Evolutionary conservation across 2,329 filamentous ascomycete species (phyloP).

Genomic region (Arthrobotrys entomopaga): DNA sequence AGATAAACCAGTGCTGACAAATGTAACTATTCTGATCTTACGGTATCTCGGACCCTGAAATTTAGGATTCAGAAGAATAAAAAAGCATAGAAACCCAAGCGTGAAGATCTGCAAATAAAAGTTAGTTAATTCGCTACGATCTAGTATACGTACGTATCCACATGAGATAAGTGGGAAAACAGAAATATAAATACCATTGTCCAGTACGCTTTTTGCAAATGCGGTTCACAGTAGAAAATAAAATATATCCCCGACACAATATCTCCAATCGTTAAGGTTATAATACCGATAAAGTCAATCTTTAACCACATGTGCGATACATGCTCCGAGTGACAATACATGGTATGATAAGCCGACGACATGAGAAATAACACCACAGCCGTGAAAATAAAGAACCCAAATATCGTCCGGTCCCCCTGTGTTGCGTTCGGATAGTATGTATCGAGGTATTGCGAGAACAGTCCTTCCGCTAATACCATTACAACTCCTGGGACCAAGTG

Average conservation of each 20-base stretch:
- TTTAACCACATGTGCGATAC: slow-evolving; percentile 62
- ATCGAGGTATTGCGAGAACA: slow-evolving; percentile 56
- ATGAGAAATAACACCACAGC: slow-evolving; percentile 62
- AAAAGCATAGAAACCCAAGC: slow-evolving; percentile 60
- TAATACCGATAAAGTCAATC: slow-evolving; percentile 62
- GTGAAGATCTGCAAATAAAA: slow-evolving; percentile 60
- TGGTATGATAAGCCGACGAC: slow-evolving; percentile 63
- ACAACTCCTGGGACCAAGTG: slow-evolving; percentile 65
- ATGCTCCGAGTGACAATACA: slow-evolving; percentile 63
- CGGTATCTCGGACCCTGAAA: slow-evolving; percentile 62
- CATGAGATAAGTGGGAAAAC: too few relatives aligned
- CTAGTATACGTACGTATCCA: too few relatives aligned
- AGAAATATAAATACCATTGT: slow-evolving; percentile 59
- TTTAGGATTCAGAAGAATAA: slow-evolving; percentile 61
- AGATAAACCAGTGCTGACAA: slow-evolving; percentile 62
- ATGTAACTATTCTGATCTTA: slow-evolving; percentile 61
- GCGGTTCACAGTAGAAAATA: slow-evolving; percentile 63
- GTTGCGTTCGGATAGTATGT: slow-evolving; percentile 61
- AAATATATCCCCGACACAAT: slow-evolving; percentile 62
- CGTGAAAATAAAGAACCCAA: slow-evolving; percentile 63
- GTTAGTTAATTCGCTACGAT: neutral
- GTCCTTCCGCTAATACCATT: slow-evolving; percentile 60
- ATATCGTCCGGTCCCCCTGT: slow-evolving; percentile 61
- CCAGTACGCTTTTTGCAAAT: slow-evolving; percentile 61
- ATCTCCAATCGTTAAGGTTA: slow-evolving; percentile 62